These are phyloP conservation scores for Colletotrichum musicola DNA, from an alignment of 2,329 filamentous ascomycete species.

Conservation along the genomic window DNA sequence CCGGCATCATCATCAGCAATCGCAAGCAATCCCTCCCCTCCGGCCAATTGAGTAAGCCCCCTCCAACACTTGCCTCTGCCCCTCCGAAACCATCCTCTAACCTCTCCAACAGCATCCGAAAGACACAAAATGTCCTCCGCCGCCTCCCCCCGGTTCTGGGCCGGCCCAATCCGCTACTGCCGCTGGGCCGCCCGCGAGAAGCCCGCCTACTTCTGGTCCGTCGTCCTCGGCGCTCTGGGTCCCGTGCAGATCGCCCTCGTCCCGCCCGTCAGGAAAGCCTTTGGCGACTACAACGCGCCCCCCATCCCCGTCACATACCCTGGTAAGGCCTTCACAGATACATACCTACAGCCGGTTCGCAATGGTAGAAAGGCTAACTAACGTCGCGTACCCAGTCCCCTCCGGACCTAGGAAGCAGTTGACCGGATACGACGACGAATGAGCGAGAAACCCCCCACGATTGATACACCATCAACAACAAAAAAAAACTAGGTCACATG, in stretches of 20 bases:
- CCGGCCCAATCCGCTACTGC: conserved; percentile 83
- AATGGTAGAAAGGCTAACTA: background rate
- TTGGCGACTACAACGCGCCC: conserved; percentile 80
- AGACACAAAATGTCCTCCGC: conserved; percentile 64
- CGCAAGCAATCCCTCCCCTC: conserved; percentile 30
- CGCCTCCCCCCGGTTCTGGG: conserved; percentile 83
- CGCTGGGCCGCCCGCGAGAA: conserved; percentile 90
- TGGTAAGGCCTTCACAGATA: conserved; percentile 68
- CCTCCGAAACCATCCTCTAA: background rate
- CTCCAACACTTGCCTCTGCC: too few species aligned
- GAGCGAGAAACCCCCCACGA: too few species aligned
- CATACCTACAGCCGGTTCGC: background rate
- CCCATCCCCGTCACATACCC: conserved; percentile 92
- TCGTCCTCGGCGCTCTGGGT: conserved; percentile 78
- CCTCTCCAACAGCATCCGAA: background rate
- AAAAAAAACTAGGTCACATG: conserved; percentile 29
- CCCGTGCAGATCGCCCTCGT: conserved; percentile 78
- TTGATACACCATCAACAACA: too few species aligned
- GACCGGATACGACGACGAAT: conserved; percentile 71
- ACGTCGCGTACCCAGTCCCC: too few species aligned
- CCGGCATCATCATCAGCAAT: conserved; percentile 15
- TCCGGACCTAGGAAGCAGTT: conserved; percentile 70
- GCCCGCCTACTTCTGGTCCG: conserved; percentile 91
- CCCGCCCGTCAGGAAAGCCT: conserved; percentile 77
- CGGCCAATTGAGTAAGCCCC: conserved; percentile 53